Evolutionary conservation across 2,329 filamentous ascomycete species (phyloP).

Genomic region (Diaporthe humulicola): DNA sequence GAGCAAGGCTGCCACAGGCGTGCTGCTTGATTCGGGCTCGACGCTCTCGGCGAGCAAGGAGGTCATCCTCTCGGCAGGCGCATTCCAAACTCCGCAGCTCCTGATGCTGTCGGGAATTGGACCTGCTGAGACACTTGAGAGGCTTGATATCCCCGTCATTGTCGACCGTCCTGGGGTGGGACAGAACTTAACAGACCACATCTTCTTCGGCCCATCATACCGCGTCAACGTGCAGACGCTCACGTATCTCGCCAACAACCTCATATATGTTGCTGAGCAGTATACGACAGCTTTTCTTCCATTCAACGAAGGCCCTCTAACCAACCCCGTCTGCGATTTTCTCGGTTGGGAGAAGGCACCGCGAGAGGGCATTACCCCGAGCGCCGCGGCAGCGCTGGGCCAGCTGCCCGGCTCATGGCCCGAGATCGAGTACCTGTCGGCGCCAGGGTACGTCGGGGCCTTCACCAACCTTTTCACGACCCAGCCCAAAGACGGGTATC

Average conservation of each 20-base stretch:
- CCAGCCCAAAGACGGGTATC: neutral
- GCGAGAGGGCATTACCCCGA: neutral
- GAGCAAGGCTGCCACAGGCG: slow-evolving; percentile 27
- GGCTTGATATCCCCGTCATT: slow-evolving; percentile 47
- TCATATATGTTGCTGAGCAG: neutral
- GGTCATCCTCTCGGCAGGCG: slow-evolving; percentile 58
- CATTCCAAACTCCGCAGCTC: slow-evolving; percentile 56
- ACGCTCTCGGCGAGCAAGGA: slow-evolving; percentile 44
- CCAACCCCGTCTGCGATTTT: slow-evolving; percentile 6
- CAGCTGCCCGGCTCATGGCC: slow-evolving; percentile 24
- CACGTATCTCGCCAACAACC: slow-evolving; percentile 1
- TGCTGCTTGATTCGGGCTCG: neutral
- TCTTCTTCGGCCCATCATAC: slow-evolving; percentile 21
- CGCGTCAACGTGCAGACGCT: slow-evolving; percentile 12
- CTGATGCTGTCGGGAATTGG: slow-evolving; percentile 45
- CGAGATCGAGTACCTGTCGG: slow-evolving; percentile 19
- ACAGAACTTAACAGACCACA: slow-evolving; percentile 26
- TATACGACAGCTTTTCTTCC: neutral
- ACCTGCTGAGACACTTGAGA: slow-evolving; percentile 41
- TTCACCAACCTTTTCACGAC: slow-evolving; percentile 17
- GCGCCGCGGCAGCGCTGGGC: neutral
- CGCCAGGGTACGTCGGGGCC: neutral
- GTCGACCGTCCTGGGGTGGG: slow-evolving; percentile 45
- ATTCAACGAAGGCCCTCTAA: slow-evolving; percentile 5
- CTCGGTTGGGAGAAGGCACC: slow-evolving; percentile 26